Evolutionary conservation across 2,329 filamentous ascomycete species (phyloP), one percentile per base, ranked within the genome.

Genomic region (Tolypocladium sp.): DNA sequence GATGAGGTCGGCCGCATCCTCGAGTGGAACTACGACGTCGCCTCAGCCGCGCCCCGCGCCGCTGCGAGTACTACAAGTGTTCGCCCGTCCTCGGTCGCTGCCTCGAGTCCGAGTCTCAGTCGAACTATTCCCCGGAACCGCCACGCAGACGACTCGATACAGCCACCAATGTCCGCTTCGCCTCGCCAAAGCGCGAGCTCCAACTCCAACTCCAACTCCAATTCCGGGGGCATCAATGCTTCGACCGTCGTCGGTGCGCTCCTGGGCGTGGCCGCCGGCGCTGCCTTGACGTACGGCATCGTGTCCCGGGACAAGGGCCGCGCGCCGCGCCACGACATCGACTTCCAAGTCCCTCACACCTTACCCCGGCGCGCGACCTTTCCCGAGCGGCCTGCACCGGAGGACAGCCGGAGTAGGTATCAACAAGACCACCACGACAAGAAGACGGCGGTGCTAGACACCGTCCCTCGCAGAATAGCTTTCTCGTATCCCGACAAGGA

Each of bases 191-290:
- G 27, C 17, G 27, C 27, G 25, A 51, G 15, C 27, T 51, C 46
- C 46, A 30, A 30, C 15, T 33, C 46, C 12, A 51, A 40, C 37
- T 17, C 35, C 35, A 20, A 52, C 35, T 22, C 41, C 7, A n/a
- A 44, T 56, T 38, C 27, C 55, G 27, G 54, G 57, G 25, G 38
- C 17, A 42, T 83, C 44, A 80, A 78, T 56, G 79, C 84, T 46
- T 86, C 86, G 64, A 83, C 84, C 25, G 79, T 92, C 49, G 80
- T 94, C 53, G 89, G 91, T 9, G 88, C 89, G 9, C 77, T 95
- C 13, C 79, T 96, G 55, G 91, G 90, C 51, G 90, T 89, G 38
- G 90, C 90, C 20, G 90, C 90, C 22, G 88, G 76, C 17, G 78
- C 77, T 30, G 77, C 77, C n/a, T 62, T 83, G 27, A 79, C 90